Base-by-base conservation (phyloP, 73 alveolate species). In the Paramecium caudatum region DNA sequence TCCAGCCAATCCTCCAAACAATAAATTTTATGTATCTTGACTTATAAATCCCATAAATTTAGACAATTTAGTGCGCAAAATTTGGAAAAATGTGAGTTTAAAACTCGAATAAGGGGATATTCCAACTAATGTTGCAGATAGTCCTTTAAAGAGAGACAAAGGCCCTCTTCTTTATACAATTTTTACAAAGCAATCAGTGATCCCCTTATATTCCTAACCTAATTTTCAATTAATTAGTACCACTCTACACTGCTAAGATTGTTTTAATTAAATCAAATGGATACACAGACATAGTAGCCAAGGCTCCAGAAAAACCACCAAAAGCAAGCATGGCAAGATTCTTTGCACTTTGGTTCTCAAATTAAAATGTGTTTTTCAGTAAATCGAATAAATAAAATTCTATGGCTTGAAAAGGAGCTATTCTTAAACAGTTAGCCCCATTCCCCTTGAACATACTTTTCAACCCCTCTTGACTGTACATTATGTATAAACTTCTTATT, bases 201-300 rank as follows among this genome's bases (percentile, higher is more conserved):
- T 82, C 33, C 69, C 62, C 13, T 30, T 36, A 43, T 65, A 65
- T 65, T 65, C 49, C 49, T 65, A 32, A 15, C 39, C 49, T 82
- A 47, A 13, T 82, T 83, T 32, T 30, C 3, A 36, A 15, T 23
- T 19, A 25, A 9, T 36, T 46, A 30, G 37, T 80, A 48, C 61
- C 36, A 33, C 61, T 83, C 10, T 83, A 55, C 5, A 83, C 84
- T 10, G 91, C 83, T 15, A 83, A 65, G 10, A 37, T 65, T 36
- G 91, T 83, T 61, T 83, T 83, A n/a, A 47, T 85, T 83, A 83
- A 83, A 36, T 83, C 91, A 25, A 83, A 83, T 9, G 91, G 91
- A 83, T 83, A 83, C 34, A 83, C 86, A 12, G 69, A 37, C 25
- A 48, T 70, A 9, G 84, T 47, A 10, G 91, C 91, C 16, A 65